A percentile compares a stretch with the other conserved stretches of the same genome.
These are phyloP conservation scores for Pythium periplocum DNA, from an alignment of 352 stramenopile genomes.

Conservation along the genomic window DNA sequence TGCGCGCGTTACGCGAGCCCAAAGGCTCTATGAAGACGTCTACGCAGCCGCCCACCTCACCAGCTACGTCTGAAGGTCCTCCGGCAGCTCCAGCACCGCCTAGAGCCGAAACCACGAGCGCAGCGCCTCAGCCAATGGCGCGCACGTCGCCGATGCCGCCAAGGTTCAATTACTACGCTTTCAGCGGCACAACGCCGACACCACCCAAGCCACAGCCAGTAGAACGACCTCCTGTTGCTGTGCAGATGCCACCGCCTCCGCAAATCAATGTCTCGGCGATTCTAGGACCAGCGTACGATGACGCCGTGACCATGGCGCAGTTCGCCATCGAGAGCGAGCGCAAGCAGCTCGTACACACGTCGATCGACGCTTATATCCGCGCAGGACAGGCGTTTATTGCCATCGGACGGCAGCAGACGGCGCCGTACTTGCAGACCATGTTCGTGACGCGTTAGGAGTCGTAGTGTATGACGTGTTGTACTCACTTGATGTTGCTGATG, in stretches of 20 bases:
- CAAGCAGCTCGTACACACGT: slow-evolving; percentile 46
- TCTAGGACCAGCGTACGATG: slow-evolving; percentile 52
- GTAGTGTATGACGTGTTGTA: neutral
- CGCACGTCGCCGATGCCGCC: slow-evolving; percentile 18
- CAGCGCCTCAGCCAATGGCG: slow-evolving; percentile 3
- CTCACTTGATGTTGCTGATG: neutral
- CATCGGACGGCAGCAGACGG: slow-evolving; percentile 53
- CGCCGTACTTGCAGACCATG: slow-evolving; percentile 67
- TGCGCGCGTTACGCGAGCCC: slow-evolving; percentile 42
- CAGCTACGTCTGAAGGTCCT: neutral
- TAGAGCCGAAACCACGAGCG: neutral
- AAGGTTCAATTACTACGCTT: neutral
- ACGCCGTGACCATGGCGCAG: slow-evolving; percentile 57
- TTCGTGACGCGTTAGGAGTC: slow-evolving; percentile 12
- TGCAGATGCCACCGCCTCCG: neutral
- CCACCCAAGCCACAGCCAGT: too few species aligned
- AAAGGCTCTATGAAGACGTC: neutral
- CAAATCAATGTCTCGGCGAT: slow-evolving; percentile 26
- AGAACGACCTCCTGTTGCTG: neutral
- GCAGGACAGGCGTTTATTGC: slow-evolving; percentile 63
- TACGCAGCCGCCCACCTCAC: slow-evolving; percentile 1
- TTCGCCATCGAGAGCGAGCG: slow-evolving; percentile 69
- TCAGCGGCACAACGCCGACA: too few species aligned
- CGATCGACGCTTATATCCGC: slow-evolving; percentile 68
- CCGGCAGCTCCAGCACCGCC: slow-evolving; percentile 2